phyloP scores from a whole-genome alignment of 176 grass and related monocot genomes.

The Puya raimondii region DNA sequence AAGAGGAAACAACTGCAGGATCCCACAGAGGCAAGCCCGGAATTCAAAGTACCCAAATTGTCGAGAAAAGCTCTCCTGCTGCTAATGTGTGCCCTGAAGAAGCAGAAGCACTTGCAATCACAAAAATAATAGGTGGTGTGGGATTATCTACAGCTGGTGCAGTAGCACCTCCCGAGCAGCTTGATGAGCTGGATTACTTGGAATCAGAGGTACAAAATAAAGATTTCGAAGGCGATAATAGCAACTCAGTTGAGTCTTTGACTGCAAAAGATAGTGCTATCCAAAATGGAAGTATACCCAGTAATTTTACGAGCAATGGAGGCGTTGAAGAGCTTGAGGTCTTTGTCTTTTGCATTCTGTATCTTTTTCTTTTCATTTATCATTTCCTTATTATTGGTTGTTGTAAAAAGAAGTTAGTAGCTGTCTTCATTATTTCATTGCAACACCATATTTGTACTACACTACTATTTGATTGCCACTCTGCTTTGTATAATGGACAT shows the following conservation, averaged over 20 bases:
- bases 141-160: conserved; percentile 6
- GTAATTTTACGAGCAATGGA: conserved; percentile 38
- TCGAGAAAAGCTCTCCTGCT: conserved; percentile 12
- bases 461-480: background rate
- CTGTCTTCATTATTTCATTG: background rate
- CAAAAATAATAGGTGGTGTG: conserved; percentile 21
- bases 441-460: background rate
- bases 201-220: conserved; percentile 30
- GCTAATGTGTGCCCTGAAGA: conserved; percentile 31
- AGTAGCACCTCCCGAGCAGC: conserved; percentile 18
- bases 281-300: conserved; percentile 19
- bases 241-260: conserved; percentile 13
- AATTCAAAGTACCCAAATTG: background rate
- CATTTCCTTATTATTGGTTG: background rate
- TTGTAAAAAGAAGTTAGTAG: background rate
- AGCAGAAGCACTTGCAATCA: conserved; percentile 31
- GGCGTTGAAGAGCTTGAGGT: conserved; percentile 69
- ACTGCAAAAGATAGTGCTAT: conserved; percentile 22
- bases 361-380: background rate
- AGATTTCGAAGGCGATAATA: conserved; percentile 5
- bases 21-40: background rate
- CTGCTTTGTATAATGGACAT: background rate
- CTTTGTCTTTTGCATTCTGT: conserved; percentile 7
- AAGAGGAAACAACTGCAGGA: conserved; percentile 2
- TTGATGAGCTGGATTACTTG: conserved; percentile 37